Evolutionary conservation across 164 flowering plant species (phyloP).

Genomic region (Nymphaea colorata): DNA sequence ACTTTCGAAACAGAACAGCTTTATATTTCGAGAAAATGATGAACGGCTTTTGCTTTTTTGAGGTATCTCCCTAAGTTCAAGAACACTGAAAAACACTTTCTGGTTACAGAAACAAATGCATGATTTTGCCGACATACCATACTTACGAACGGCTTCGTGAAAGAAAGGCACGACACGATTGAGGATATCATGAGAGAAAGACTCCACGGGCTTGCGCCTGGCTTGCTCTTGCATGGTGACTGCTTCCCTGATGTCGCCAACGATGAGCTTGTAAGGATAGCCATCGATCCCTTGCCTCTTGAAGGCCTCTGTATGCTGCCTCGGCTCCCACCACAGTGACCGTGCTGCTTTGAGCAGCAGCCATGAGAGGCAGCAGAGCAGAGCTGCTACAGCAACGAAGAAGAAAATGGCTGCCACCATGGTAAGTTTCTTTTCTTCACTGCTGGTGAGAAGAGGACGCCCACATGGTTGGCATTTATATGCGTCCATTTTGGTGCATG

Average conservation of each 20-base stretch:
- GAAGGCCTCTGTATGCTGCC: constrained; percentile 19
- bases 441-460: not conserved
- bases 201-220: constrained; percentile 25
- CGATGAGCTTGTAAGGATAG: constrained; percentile 24
- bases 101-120: too few relatives aligned
- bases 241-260: constrained; percentile 29
- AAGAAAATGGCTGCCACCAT: not conserved
- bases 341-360: not conserved
- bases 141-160: not conserved
- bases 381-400: not conserved
- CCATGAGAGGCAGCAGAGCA: not conserved
- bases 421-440: not conserved
- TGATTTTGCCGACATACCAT: not conserved
- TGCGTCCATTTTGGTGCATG: not conserved
- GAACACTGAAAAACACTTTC: too few relatives aligned
- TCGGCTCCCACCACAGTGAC: constrained; percentile 40
- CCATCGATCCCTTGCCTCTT: constrained; percentile 36
- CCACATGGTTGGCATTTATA: not conserved
- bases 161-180: not conserved
- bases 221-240: constrained; percentile 20
- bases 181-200: constrained; percentile 3
- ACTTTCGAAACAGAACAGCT: too few relatives aligned
- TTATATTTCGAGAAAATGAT: too few relatives aligned
- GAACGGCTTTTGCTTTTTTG: too few relatives aligned
- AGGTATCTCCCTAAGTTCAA: too few relatives aligned